Evolutionary conservation across 257 asterid genomes (phyloP), one percentile per base, ranked within the genome.

Genomic region (Anisodus acutangulus): DNA sequence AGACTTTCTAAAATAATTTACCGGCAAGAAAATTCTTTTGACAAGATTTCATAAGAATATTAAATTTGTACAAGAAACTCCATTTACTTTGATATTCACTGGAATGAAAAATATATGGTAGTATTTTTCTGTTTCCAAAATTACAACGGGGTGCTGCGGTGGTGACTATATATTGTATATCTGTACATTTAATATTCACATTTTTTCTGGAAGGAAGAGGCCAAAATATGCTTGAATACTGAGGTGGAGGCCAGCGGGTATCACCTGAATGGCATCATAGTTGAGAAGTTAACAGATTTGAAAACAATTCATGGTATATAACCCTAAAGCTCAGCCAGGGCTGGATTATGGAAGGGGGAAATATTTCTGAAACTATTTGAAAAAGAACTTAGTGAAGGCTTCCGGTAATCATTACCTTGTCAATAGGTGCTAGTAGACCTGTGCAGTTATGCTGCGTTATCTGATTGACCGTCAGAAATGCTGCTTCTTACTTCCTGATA

Each of bases 151-250:
- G 49, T 0, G 9, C n/a, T 78, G 81, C 31, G 64, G 8, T 78
- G 31, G 49, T 53, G 64, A 78, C 26, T 78, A 4, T 53, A 76
- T 31, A 53, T 78, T 26, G 82, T 78, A 78, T 53, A 64, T 78
- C 82, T 53, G 15, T 78, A 78, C 49, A 53, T 78, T 53, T 51
- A 76, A 22, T 76, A 51, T 51, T 76, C 47, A 76, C 81, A 76
- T 16, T 22, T 7, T 26, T 26, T 8, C 63, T 51, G 81, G 31
- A 51, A 5, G 22, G 43, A 3, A 49, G 60, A 74, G 19, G 63
- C 81, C 63, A 76, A 53, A 76, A 53, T 51, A 76, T 26, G 81
- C 26, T 76, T 76, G 81, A 76, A 53, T 26, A 53, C 12, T 76
- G 49, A 78, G 64, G 47, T 12, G 9, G 81, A 26, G 15, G 31